phyloP scores from a whole-genome alignment of 2,329 filamentous ascomycete genomes.

The Botrytis galanthina region DNA sequence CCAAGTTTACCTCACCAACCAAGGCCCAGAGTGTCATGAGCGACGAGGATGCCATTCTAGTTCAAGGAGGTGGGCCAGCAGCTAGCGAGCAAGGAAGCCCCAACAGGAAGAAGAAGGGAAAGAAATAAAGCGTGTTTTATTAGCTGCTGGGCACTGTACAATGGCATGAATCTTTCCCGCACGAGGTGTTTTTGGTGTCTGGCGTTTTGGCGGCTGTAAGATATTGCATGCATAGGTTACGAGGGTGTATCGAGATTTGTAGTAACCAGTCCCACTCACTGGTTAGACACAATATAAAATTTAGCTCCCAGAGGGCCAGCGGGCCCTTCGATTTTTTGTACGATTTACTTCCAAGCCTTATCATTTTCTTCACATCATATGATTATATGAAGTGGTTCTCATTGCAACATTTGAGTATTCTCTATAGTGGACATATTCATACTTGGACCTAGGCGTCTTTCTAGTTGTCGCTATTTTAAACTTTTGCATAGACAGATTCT shows the following conservation, averaged over 20 bases:
- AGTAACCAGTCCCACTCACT: background rate
- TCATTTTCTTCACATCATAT: background rate
- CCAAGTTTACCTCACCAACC: constrained; percentile 38
- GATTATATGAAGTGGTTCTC: background rate
- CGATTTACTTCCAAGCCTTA: background rate
- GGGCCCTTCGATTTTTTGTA: background rate
- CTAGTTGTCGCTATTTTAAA: background rate
- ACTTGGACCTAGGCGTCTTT: background rate
- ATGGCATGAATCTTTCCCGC: background rate
- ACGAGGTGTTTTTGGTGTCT: constrained; percentile 16
- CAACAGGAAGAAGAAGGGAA: constrained; percentile 62
- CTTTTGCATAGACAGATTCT: background rate
- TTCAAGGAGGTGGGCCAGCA: constrained; percentile 50
- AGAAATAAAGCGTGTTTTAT: constrained; percentile 49
- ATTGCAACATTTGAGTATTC: background rate
- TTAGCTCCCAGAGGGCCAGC: background rate
- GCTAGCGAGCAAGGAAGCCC: constrained; percentile 37
- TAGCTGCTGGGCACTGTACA: constrained; percentile 15
- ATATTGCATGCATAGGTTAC: constrained; percentile 4
- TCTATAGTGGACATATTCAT: background rate
- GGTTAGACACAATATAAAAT: background rate
- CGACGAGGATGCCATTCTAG: constrained; percentile 74
- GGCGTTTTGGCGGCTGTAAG: constrained; percentile 11
- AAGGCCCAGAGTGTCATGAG: constrained; percentile 49
- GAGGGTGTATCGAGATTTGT: background rate